Evolutionary conservation across 768 basidiomycete species (phyloP).

Genomic region (Psilocybe cubensis): DNA sequence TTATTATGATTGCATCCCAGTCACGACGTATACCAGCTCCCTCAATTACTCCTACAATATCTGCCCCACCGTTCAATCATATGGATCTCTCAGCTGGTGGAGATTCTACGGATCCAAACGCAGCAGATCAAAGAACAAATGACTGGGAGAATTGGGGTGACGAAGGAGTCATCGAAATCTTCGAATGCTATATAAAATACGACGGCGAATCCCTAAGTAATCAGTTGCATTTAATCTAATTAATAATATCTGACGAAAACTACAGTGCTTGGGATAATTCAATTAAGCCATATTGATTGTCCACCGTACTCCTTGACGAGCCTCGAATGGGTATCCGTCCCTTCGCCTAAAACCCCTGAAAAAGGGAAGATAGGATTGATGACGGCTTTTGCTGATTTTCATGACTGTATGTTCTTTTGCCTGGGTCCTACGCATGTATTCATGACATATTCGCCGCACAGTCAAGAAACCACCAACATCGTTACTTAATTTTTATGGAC

Average conservation of each 20-base stretch:
- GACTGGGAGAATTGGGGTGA: constrained; percentile 63
- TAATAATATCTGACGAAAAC: neutral
- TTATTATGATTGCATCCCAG: constrained; percentile 66
- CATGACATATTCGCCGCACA: constrained; percentile 13
- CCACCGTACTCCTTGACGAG: constrained; percentile 14
- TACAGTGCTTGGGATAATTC: constrained; percentile 8
- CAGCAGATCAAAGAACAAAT: constrained; percentile 30
- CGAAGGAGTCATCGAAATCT: constrained; percentile 62
- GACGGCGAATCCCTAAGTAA: constrained; percentile 48
- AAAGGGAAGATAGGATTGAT: constrained; percentile 48
- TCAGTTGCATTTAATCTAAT: neutral
- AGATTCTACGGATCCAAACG: constrained; percentile 27
- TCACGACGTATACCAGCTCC: constrained; percentile 57
- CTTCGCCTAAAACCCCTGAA: constrained; percentile 27
- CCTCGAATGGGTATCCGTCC: constrained; percentile 30
- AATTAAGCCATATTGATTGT: constrained; percentile 14
- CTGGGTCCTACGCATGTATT: neutral
- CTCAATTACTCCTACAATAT: constrained; percentile 11
- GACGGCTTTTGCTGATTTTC: constrained; percentile 60
- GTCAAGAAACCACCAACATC: constrained; percentile 43
- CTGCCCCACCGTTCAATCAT: constrained; percentile 32
- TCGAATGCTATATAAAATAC: constrained; percentile 56
- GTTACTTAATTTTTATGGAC: constrained; percentile 39
- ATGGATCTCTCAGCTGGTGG: constrained; percentile 47
- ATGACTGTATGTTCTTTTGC: constrained; percentile 51